These are phyloP conservation scores for Domatiomyces globalis DNA, from an alignment of 2,329 filamentous ascomycete species.

Conservation along the genomic window DNA sequence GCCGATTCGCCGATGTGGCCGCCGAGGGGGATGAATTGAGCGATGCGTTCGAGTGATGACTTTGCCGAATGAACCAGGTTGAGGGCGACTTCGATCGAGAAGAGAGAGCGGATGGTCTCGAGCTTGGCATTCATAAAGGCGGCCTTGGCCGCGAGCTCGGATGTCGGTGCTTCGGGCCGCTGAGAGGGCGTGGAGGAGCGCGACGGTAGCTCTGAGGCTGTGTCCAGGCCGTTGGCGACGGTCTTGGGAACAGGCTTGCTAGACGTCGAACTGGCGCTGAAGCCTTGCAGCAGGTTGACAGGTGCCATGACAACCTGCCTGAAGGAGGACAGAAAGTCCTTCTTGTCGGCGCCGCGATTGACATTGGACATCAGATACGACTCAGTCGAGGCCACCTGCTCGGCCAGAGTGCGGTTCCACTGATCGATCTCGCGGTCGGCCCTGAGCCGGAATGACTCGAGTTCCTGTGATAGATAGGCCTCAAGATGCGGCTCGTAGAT, in stretches of 20 bases:
- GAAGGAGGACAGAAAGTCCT: slow-evolving; percentile 90
- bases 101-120: slow-evolving; percentile 86
- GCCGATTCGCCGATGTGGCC: slow-evolving; percentile 71
- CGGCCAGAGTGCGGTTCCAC: slow-evolving; percentile 85
- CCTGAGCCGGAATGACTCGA: slow-evolving; percentile 66
- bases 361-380: slow-evolving; percentile 94
- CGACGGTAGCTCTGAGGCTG: slow-evolving; percentile 1
- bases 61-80: slow-evolving; percentile 82
- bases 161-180: slow-evolving; percentile 59
- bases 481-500: slow-evolving; percentile 91
- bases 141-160: slow-evolving; percentile 91
- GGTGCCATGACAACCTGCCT: slow-evolving; percentile 99
- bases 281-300: slow-evolving; percentile 70
- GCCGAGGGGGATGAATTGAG: slow-evolving; percentile 66
- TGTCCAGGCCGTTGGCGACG: slow-evolving; percentile 18
- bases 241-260: slow-evolving; percentile 19
- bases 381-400: slow-evolving; percentile 80
- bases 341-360: slow-evolving; percentile 87
- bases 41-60: slow-evolving; percentile 68
- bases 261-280: slow-evolving; percentile 47
- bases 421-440: slow-evolving; percentile 62
- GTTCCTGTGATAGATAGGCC: slow-evolving; percentile 78
- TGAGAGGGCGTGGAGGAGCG: slow-evolving; percentile 29
- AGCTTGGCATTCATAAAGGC: slow-evolving; percentile 89
- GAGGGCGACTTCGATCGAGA: slow-evolving; percentile 90